Conservation (phyloP, 371 early-diverging fungal species). For the Mucor racemosus region DNA sequence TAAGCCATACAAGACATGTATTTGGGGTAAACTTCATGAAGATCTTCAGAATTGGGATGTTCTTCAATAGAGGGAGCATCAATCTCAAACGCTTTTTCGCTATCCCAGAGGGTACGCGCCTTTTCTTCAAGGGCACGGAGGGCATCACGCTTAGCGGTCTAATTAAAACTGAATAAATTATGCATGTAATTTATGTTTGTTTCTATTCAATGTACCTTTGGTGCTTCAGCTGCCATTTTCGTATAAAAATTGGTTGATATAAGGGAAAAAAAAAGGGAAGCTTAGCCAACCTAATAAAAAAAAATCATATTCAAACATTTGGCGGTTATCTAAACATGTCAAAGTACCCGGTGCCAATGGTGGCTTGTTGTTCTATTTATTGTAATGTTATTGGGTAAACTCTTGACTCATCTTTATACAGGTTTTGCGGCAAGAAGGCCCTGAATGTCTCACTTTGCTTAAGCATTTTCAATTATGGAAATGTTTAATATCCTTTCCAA, state of each 20-base stretch:
- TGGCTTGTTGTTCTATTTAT: constrained; percentile 9
- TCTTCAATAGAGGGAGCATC: constrained; percentile 84
- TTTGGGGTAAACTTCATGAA: constrained; percentile 82
- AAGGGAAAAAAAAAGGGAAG: constrained; percentile 12
- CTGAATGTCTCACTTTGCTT: too few species aligned
- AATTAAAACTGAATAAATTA: neutral
- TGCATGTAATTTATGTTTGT: neutral
- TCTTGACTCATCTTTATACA: constrained; percentile 19
- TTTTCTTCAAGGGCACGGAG: constrained; percentile 79
- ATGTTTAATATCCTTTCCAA: too few species aligned
- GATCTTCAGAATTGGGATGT: constrained; percentile 51
- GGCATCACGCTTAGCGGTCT: constrained; percentile 86
- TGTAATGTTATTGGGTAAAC: constrained; percentile 8
- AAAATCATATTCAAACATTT: constrained; percentile 3
- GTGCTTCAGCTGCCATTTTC: constrained; percentile 36
- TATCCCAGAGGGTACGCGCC: constrained; percentile 86
- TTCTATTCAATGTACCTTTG: constrained; percentile 27
- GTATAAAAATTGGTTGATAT: neutral
- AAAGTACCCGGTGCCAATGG: constrained; percentile 16
- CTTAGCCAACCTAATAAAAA: constrained; percentile 4
- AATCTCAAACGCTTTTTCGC: constrained; percentile 78
- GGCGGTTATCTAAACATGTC: constrained; percentile 15
- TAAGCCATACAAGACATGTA: constrained; percentile 98
- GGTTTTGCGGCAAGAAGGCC: neutral
- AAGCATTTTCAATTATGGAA: too few species aligned